Evolutionary conservation across 495 filamentous ascomycete genomes (phyloP).

Genomic region (Penicillium goetzii): DNA sequence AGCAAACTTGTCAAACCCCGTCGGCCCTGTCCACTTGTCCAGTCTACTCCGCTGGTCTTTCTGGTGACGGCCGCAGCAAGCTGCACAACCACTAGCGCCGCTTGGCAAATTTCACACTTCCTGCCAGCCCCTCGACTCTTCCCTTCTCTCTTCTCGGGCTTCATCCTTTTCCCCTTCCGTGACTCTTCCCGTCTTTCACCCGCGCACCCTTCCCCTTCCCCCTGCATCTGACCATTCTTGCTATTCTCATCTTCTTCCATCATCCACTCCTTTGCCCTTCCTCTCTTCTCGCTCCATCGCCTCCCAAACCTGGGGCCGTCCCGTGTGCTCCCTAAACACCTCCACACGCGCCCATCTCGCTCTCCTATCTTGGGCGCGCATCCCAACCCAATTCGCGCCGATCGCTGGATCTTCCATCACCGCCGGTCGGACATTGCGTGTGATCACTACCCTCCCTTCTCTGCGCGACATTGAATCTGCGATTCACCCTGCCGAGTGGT

Average conservation of each 20-base stretch:
- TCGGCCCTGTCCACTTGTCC: background rate
- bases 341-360: slow-evolving; percentile 11
- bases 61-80: slow-evolving; percentile 42
- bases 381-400: slow-evolving; percentile 3
- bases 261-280: slow-evolving; percentile 22
- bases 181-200: slow-evolving; percentile 12
- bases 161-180: slow-evolving; percentile 28
- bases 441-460: background rate
- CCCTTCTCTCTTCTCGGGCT: slow-evolving; percentile 34
- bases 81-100: slow-evolving; percentile 55
- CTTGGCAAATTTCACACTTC: slow-evolving; percentile 52
- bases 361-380: background rate
- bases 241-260: slow-evolving; percentile 12
- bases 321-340: slow-evolving; percentile 1
- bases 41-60: slow-evolving; percentile 19
- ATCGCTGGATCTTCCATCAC: slow-evolving; percentile 9
- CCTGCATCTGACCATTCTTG: slow-evolving; percentile 19
- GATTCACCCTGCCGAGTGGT: background rate
- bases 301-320: background rate
- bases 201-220: slow-evolving; percentile 1
- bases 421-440: slow-evolving; percentile 11
- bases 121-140: slow-evolving; percentile 54
- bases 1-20: slow-evolving; percentile 1
- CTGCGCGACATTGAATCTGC: slow-evolving; percentile 1
- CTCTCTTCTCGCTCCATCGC: slow-evolving; percentile 14